phyloP scores from a whole-genome alignment of 257 asterid genomes.

The Forsythia viridissima region DNA sequence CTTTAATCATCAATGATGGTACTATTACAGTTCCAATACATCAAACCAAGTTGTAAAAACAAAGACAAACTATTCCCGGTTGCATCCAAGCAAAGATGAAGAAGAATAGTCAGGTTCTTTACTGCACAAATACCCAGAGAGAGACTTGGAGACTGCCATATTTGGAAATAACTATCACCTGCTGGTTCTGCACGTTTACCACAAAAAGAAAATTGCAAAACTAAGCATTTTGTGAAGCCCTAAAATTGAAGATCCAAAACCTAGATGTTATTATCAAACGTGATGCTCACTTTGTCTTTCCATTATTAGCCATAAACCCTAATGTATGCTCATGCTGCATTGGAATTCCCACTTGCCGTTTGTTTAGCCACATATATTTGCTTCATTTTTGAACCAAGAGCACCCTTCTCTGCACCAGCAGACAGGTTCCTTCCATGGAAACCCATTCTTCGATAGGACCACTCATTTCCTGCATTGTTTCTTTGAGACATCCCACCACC shows the following conservation, averaged over 20 bases:
- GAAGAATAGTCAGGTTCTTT: neutral
- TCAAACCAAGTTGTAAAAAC: constrained; percentile 17
- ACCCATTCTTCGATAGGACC: constrained; percentile 73
- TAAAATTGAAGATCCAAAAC: constrained; percentile 20
- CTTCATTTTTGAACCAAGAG: constrained; percentile 61
- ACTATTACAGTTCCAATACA: constrained; percentile 17
- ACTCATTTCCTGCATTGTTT: constrained; percentile 60
- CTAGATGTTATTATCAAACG: constrained; percentile 21
- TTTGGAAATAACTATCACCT: neutral
- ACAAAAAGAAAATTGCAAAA: constrained; percentile 13
- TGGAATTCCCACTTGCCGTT: constrained; percentile 43
- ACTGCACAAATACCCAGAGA: constrained; percentile 4
- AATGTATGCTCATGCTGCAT: constrained; percentile 32
- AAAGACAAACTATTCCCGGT: neutral
- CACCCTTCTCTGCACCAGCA: constrained; percentile 54
- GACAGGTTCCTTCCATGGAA: constrained; percentile 76
- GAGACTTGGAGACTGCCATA: constrained; percentile 5
- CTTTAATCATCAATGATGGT: neutral
- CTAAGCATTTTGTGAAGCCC: constrained; percentile 19
- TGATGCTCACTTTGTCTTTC: constrained; percentile 5
- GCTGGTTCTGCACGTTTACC: neutral
- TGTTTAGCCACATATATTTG: constrained; percentile 94
- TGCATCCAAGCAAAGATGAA: constrained; percentile 17
- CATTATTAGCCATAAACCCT: constrained; percentile 2
- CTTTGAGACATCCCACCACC: constrained; percentile 38